Evolutionary conservation across 2,329 filamentous ascomycete species (phyloP).

Genomic region (Phyllosticta capitalensis): DNA sequence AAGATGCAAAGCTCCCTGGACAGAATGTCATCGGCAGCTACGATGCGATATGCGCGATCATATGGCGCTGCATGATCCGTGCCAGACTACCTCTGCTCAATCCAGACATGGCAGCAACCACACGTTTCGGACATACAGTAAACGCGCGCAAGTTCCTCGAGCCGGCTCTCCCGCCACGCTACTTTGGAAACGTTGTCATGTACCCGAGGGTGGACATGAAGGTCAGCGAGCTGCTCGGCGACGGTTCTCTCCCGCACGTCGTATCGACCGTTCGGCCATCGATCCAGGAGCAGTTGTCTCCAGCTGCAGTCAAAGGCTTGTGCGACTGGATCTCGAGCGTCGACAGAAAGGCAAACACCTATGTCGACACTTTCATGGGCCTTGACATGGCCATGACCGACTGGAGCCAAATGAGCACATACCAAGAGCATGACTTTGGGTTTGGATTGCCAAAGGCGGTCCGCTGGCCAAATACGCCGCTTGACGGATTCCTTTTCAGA

Average conservation of each 20-base stretch:
- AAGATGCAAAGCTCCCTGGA: slow-evolving; percentile 4
- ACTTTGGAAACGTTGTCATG: slow-evolving; percentile 17
- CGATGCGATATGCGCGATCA: slow-evolving; percentile 18
- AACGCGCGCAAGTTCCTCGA: slow-evolving; percentile 16
- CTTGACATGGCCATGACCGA: slow-evolving; percentile 19
- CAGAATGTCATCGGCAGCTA: slow-evolving; percentile 19
- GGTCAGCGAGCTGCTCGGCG: slow-evolving; percentile 12
- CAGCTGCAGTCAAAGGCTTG: slow-evolving; percentile 15
- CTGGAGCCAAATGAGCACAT: slow-evolving; percentile 20
- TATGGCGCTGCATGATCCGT: slow-evolving; percentile 17
- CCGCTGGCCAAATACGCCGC: slow-evolving; percentile 14
- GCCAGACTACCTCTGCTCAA: slow-evolving; percentile 15
- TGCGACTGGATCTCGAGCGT: slow-evolving; percentile 18
- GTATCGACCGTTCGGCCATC: slow-evolving; percentile 17
- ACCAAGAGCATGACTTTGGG: slow-evolving; percentile 22
- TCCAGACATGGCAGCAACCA: slow-evolving; percentile 11
- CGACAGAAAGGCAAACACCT: slow-evolving; percentile 17
- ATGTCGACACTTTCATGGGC: slow-evolving; percentile 18
- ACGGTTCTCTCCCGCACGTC: slow-evolving; percentile 13
- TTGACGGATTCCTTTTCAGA: slow-evolving; percentile 16
- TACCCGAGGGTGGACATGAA: slow-evolving; percentile 14
- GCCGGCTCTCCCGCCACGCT: slow-evolving; percentile 17
- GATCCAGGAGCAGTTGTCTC: slow-evolving; percentile 16
- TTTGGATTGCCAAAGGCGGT: slow-evolving; percentile 18
- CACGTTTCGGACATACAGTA: slow-evolving; percentile 16